Evolutionary conservation across 192 early-diverging fungal species (phyloP), one percentile per base, ranked within the genome.

Genomic region (Coemansia biformis): DNA sequence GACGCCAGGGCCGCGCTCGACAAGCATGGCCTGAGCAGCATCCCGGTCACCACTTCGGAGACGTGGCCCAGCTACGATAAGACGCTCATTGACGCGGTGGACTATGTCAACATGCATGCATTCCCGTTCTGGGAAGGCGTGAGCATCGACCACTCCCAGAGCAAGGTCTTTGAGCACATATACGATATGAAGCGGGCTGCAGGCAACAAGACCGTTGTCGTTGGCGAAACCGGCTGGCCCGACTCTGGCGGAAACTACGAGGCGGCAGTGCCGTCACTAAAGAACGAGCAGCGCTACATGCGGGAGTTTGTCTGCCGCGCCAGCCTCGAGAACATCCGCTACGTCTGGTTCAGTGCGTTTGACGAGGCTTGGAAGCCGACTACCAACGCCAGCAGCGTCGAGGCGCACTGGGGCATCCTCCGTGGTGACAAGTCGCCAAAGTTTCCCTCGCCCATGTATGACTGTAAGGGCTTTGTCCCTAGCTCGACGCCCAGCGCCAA

Each of bases 171-270:
- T 38, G 38, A 57, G n/a, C 79, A 81, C 51, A 69, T 66, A 32
- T 55, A 76, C 34, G 50, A 72, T 22, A 51, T 79, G 43, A 63
- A 78, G 29, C 48, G 44, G 10, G 43, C 69, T 2, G 80, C 82
- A 2, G 66, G 51, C 2, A 46, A 46, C 15, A 83, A 82, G 48
- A 62, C 69, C 4, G 72, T 81, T 6, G 66, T 78, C 30, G 76
- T 83, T 23, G 81, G 81, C n/a, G 83, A 86, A 62, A 75, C 82
- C 17, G 83, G 83, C 62, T 85, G 83, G 83, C 83, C 83, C 24
- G 79, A 73, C 36, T 66, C 57, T 9, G 69, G 78, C 17, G 48
- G 49, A 34, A 52, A 73, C 38, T 67, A 59, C 47, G 65, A 68
- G 2, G 38, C 49, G 10, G 73, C 79, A n/a, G 78, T 76, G 7